phyloP scores from a whole-genome alignment of 179 eudicot genomes.

The Beta lomatogona region DNA sequence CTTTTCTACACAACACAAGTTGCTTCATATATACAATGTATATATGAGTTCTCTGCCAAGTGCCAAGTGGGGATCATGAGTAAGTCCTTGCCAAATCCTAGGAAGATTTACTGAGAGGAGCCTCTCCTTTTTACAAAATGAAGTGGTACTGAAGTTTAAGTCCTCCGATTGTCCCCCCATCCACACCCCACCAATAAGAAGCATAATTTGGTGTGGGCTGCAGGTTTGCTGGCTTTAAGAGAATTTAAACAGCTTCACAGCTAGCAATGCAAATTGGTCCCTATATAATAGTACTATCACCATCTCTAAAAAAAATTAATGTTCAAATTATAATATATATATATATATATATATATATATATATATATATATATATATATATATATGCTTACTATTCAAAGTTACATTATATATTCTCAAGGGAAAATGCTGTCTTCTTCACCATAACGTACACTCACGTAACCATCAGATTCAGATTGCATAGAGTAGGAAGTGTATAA shows the following conservation, averaged over 20 bases:
- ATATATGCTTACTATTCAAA: too few relatives aligned
- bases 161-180: not conserved
- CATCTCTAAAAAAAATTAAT: not conserved
- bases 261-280: constrained; percentile 12
- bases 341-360: too few relatives aligned
- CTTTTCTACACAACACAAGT: not conserved
- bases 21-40: not conserved
- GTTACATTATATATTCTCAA: too few relatives aligned
- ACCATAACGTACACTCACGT: too few relatives aligned
- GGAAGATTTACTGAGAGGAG: constrained; percentile 18
- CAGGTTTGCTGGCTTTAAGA: not conserved
- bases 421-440: too few relatives aligned
- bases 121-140: not conserved
- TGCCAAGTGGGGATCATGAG: constrained; percentile 21
- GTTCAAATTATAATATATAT: too few relatives aligned
- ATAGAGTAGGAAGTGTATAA: too few relatives aligned
- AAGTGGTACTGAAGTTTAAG: not conserved
- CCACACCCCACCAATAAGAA: not conserved
- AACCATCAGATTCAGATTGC: too few relatives aligned
- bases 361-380: too few relatives aligned
- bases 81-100: constrained; percentile 16
- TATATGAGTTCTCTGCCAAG: not conserved
- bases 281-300: constrained; percentile 20
- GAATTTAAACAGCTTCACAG: not conserved
- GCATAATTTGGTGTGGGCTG: constrained; percentile 5